Evolutionary conservation across 2,329 filamentous ascomycete species (phyloP).

Genomic region (Geosmithia flava): DNA sequence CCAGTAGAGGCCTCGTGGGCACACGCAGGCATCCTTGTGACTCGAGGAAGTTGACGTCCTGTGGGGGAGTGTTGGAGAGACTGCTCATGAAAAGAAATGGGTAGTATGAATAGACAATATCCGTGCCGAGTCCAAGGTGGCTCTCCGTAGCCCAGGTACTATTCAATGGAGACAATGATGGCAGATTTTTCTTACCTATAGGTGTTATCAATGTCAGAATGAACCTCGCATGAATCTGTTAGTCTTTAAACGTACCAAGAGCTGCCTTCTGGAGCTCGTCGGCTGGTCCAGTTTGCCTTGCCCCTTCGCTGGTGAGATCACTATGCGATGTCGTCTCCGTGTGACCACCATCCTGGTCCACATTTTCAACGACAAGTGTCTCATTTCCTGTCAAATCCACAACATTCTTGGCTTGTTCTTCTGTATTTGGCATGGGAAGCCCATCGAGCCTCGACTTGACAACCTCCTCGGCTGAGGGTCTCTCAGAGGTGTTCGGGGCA

Average conservation of each 20-base stretch:
- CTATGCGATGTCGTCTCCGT: background rate
- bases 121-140: slow-evolving; percentile 12
- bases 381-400: background rate
- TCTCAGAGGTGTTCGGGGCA: slow-evolving; percentile 10
- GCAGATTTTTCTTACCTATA: slow-evolving; percentile 16
- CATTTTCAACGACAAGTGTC: background rate
- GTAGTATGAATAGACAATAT: slow-evolving; percentile 29
- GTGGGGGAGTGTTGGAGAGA: slow-evolving; percentile 21
- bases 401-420: background rate
- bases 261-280: background rate
- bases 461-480: slow-evolving; percentile 13
- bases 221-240: background rate
- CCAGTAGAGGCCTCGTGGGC: slow-evolving; percentile 24
- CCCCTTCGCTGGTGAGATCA: background rate
- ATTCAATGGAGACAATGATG: slow-evolving; percentile 5
- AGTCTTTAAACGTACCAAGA: background rate
- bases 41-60: slow-evolving; percentile 33
- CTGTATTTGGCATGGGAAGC: background rate
- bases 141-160: slow-evolving; percentile 13
- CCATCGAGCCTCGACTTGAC: slow-evolving; percentile 13
- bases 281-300: background rate
- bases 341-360: background rate
- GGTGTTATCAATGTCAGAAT: slow-evolving; percentile 5
- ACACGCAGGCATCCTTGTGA: slow-evolving; percentile 32
- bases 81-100: slow-evolving; percentile 25